phyloP scores from a whole-genome alignment of 2,329 filamentous ascomycete genomes.

The Chaetomium sp. region DNA sequence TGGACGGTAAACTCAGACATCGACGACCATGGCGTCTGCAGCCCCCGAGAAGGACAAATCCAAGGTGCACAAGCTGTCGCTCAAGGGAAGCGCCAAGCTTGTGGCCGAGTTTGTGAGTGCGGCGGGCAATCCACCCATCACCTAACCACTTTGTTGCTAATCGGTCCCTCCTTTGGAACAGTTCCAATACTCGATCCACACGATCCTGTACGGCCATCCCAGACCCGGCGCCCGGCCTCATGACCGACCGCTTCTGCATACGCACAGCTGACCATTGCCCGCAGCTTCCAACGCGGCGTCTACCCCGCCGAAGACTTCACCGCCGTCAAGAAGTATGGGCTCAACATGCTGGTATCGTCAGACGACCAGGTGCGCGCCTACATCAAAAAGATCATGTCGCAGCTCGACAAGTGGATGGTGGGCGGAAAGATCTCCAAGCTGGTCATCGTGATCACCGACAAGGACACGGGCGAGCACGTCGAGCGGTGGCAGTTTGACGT shows the following conservation, averaged over 20 bases:
- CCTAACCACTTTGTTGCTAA: not conserved
- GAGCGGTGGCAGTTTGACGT: conserved; percentile 99
- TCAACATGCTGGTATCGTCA: conserved; percentile 95
- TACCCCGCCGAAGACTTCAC: conserved; percentile 97
- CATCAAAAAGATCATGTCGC: conserved; percentile 98
- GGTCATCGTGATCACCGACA: conserved; percentile 94
- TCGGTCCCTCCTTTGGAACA: conserved; percentile 38
- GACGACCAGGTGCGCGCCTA: conserved; percentile 99
- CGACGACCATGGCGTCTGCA: conserved; percentile 22
- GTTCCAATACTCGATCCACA: conserved; percentile 99
- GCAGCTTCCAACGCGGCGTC: conserved; percentile 79
- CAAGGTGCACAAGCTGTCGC: conserved; percentile 91
- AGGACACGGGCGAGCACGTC: conserved; percentile 93
- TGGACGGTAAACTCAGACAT: not conserved
- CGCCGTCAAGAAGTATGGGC: conserved; percentile 97
- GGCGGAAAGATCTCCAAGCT: conserved; percentile 96
- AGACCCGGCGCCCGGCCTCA: too few relatives aligned
- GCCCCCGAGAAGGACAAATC: conserved; percentile 65
- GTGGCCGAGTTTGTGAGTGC: conserved; percentile 89
- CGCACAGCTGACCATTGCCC: not conserved
- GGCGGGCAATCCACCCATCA: not conserved
- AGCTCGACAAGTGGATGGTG: conserved; percentile 97
- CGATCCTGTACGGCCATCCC: conserved; percentile 70
- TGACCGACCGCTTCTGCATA: not conserved
- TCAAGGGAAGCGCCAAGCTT: conserved; percentile 81